These are phyloP conservation scores for Ballota nigra DNA, from an alignment of 257 asterid species.

Conservation along the genomic window DNA sequence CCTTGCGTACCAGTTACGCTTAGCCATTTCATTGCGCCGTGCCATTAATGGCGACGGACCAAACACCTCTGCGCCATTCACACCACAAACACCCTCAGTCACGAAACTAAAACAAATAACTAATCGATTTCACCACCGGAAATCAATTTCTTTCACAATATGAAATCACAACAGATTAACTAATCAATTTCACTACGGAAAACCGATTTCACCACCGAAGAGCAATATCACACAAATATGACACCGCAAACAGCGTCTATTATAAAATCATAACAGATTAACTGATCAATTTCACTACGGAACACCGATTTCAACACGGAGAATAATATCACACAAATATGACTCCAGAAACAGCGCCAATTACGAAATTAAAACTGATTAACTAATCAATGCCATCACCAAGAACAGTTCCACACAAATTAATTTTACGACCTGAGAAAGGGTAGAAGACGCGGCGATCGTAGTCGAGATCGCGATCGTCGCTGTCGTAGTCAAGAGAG, in stretches of 20 bases:
- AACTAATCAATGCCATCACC: neutral
- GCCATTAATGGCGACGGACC: conserved; percentile 59
- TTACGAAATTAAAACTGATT: too few species aligned
- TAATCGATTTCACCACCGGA: conserved; percentile 1
- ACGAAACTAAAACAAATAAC: too few species aligned
- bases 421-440: conserved; percentile 32
- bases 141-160: too few species aligned
- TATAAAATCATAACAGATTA: too few species aligned
- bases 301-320: too few species aligned
- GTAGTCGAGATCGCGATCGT: conserved; percentile 35
- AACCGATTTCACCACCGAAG: too few species aligned
- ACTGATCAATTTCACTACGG: neutral
- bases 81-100: neutral
- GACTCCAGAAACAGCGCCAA: neutral
- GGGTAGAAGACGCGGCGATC: conserved; percentile 48
- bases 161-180: neutral
- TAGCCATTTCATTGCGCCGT: too few species aligned
- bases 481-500: conserved; percentile 42
- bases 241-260: too few species aligned
- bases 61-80: conserved; percentile 40
- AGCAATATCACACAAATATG: too few species aligned
- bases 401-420: too few species aligned
- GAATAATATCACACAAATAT: too few species aligned
- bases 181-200: too few species aligned
- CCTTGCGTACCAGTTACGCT: conserved; percentile 42